These are phyloP conservation scores for Psilocybe subaeruginosa DNA, from an alignment of 768 basidiomycete genomes.

Conservation along the genomic window DNA sequence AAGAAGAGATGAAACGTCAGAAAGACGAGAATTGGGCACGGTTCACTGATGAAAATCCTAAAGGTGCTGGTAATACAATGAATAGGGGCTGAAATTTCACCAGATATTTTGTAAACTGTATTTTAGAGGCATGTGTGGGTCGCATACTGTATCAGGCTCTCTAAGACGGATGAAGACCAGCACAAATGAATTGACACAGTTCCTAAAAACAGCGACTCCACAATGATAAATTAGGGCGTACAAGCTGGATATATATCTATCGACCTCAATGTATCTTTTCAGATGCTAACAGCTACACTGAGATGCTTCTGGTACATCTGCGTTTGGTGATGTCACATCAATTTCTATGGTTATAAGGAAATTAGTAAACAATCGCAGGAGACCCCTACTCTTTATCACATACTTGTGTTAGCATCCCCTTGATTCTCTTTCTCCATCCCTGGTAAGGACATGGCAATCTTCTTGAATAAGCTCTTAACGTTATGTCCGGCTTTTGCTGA, in stretches of 20 bases:
- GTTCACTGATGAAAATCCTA: conserved; percentile 84
- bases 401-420: conserved; percentile 58
- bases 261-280: conserved; percentile 6
- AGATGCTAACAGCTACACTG: conserved; percentile 73
- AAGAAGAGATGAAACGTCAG: conserved; percentile 73
- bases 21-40: conserved; percentile 93
- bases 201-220: background rate
- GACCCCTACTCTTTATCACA: conserved; percentile 20
- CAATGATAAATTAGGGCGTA: conserved; percentile 22
- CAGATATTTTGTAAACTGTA: background rate
- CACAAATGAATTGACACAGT: background rate
- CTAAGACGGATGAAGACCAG: background rate
- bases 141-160: too few relatives aligned
- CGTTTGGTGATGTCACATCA: conserved; percentile 79
- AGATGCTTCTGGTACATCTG: conserved; percentile 84
- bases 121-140: background rate
- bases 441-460: conserved; percentile 97
- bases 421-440: conserved; percentile 90
- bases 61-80: conserved; percentile 96
- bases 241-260: conserved; percentile 22
- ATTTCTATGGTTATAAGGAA: conserved; percentile 62
- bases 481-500: conserved; percentile 99
- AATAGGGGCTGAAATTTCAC: conserved; percentile 68
- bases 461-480: conserved; percentile 98
- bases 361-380: background rate